Base-by-base conservation (phyloP, 2,329 filamentous ascomycete genomes). In the Pyrenophora tritici-repentis region DNA sequence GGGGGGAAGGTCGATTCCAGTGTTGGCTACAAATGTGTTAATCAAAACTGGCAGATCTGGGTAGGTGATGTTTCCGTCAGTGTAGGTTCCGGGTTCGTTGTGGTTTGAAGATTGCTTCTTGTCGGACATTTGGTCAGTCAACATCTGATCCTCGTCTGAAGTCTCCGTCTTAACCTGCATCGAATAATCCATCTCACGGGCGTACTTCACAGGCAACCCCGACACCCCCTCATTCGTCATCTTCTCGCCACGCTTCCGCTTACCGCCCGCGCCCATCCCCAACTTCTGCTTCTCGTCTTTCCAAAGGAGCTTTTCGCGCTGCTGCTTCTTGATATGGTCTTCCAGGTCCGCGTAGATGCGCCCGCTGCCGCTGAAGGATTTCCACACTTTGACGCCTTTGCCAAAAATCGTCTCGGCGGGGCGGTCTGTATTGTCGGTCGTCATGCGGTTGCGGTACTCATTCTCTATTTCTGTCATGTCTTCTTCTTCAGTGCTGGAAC, bases 401-500 rank as follows among this genome's bases (percentile, higher is more conserved):
- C 55, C 55, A n/a, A 58, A 58, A 3, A 49, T 41, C 2, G 55
- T 55, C 26, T 52, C 38, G 4, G 37, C 17, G 8, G 20, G 16
- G 2, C 36, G 39, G 16, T 54, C 29, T 1, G 47, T 46, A n/a
- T 57, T 45, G 29, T 58, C 47, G 12, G 29, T 38, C 51, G 29
- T 38, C 51, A 55, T 55, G 6, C 43, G 45, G 44, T 55, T 36
- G 16, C 50, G 44, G 14, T 52, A 55, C 18, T 47, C 22, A n/a
- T 50, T 40, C 2, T 34, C 51, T 3, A 14, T 14, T 14, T 35
- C 47, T 2, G 18, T 29, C 33, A 49, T 37, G 16, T 55, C 45
- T 29, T 58, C 55, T 45, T 55, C 51, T 37, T 55, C 55, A 2
- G 55, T 58, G 16, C 43, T 38, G 6, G 55, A 58, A 26, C 41